Base-by-base conservation (phyloP, 2,329 filamentous ascomycete species). In the Neocatenulostroma microsporum region DNA sequence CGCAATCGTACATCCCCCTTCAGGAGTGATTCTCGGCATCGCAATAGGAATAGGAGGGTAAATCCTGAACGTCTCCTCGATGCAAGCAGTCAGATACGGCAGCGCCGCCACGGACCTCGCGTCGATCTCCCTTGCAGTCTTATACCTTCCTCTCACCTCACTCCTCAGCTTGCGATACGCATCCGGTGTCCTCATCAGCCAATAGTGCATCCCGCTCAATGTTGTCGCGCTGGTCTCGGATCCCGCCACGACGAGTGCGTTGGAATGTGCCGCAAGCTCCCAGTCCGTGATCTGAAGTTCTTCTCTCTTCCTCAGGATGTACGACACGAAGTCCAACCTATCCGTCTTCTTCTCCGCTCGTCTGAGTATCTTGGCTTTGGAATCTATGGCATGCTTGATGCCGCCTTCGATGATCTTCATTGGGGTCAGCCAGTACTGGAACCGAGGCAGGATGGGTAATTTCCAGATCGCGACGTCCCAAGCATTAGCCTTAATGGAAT, bases 181-280 rank as follows among this genome's bases (percentile, higher is more conserved):
- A 0, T 46, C 21, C 0, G 78, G 78, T 48, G 77, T 74, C 50
- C 77, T 78, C 21, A 86, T 66, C 2, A 87, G 61, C 55, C 77
- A 78, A 61, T 87, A 88, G 47, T 87, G 82, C 0, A 84, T 72
- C 4, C 77, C 70, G 2, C 73, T 72, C 0, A 87, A 68, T 3
- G 73, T 74, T 48, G 87, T 86, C 28, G 80, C 82, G 0, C 82
- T 87, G 1, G 83, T 88, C 58, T 88, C 84, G 3, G 74, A 80
- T 3, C 84, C 83, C 1, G 82, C 84, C 47, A 81, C 70, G 42
- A 67, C 60, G 76, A 82, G 82, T 10, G 4, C 78, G 76, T 46
- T 78, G 71, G 58, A 59, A 3, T 58, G n/a, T n/a, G n/a, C n/a
- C n/a, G n/a, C n/a, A n/a, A n/a, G n/a, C n/a, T n/a, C n/a, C n/a